phyloP scores from a whole-genome alignment of 345 rosid genomes.

The Viola odorata region DNA sequence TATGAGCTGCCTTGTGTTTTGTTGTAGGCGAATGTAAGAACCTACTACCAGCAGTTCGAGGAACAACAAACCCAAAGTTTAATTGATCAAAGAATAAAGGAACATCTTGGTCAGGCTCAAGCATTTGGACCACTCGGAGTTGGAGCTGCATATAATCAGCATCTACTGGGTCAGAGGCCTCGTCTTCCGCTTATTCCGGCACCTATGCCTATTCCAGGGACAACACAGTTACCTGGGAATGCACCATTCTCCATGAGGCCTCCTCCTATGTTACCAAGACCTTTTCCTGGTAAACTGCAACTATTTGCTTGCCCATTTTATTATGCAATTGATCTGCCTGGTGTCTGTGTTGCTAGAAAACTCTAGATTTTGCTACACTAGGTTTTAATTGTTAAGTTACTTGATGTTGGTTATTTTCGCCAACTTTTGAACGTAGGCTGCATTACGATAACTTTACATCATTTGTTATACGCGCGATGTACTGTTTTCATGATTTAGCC shows the following conservation, averaged over 20 bases:
- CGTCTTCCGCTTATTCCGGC: constrained; percentile 73
- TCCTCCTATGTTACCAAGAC: constrained; percentile 71
- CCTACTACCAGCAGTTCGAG: constrained; percentile 96
- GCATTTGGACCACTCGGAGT: constrained; percentile 62
- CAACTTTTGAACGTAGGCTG: too few species aligned
- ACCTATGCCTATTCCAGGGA: constrained; percentile 33
- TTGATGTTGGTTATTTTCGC: too few species aligned
- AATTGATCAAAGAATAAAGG: constrained; percentile 93
- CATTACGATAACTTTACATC: too few species aligned
- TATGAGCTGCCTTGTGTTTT: constrained; percentile 1
- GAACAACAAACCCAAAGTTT: constrained; percentile 96
- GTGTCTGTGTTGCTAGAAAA: too few species aligned
- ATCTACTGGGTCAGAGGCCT: constrained; percentile 64
- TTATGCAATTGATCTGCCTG: too few species aligned
- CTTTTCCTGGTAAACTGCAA: constrained; percentile 53
- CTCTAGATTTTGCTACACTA: too few species aligned
- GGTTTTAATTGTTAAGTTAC: too few species aligned
- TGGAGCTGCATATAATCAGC: constrained; percentile 86
- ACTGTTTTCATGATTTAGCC: too few species aligned
- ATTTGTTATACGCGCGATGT: too few species aligned
- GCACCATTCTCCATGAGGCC: constrained; percentile 74
- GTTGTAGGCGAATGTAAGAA: constrained; percentile 78
- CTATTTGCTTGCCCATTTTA: background rate
- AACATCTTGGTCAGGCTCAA: constrained; percentile 87
- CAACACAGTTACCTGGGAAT: constrained; percentile 11